Conservation (phyloP, 495 filamentous ascomycete species). For the Daldinia concentrica region DNA sequence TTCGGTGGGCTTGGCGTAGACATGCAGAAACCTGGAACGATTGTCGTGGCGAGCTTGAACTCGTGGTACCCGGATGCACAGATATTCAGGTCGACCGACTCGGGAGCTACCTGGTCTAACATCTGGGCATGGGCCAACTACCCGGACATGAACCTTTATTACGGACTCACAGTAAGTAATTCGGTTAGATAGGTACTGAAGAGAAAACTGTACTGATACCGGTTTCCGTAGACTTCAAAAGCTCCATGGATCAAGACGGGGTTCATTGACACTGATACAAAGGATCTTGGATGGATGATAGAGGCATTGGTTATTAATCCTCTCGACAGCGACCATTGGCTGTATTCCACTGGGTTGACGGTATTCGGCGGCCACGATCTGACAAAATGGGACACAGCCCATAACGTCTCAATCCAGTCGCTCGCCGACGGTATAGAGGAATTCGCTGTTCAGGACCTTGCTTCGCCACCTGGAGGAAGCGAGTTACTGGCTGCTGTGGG, state of each 20-base stretch:
- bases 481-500: slow-evolving; percentile 67
- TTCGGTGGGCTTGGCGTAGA: slow-evolving; percentile 67
- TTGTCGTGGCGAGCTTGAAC: slow-evolving; percentile 65
- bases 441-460: slow-evolving; percentile 62
- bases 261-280: slow-evolving; percentile 56
- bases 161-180: slow-evolving; percentile 52
- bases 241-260: slow-evolving; percentile 61
- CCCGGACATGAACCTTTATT: slow-evolving; percentile 58
- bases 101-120: slow-evolving; percentile 61
- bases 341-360: slow-evolving; percentile 66
- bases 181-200: slow-evolving; percentile 37
- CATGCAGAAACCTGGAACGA: slow-evolving; percentile 61
- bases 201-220: slow-evolving; percentile 21
- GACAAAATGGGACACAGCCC: slow-evolving; percentile 60
- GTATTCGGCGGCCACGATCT: slow-evolving; percentile 63
- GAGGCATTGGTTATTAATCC: slow-evolving; percentile 69
- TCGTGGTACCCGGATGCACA: slow-evolving; percentile 68
- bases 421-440: slow-evolving; percentile 69
- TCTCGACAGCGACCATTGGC: slow-evolving; percentile 67
- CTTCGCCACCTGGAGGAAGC: slow-evolving; percentile 61
- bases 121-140: slow-evolving; percentile 63
- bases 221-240: slow-evolving; percentile 46
- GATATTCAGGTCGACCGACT: slow-evolving; percentile 63
- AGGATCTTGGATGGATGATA: slow-evolving; percentile 71
- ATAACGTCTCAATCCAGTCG: slow-evolving; percentile 60